Conservation (phyloP, 1,139 yeast genomes). For the Kluyveromyces sp. region DNA sequence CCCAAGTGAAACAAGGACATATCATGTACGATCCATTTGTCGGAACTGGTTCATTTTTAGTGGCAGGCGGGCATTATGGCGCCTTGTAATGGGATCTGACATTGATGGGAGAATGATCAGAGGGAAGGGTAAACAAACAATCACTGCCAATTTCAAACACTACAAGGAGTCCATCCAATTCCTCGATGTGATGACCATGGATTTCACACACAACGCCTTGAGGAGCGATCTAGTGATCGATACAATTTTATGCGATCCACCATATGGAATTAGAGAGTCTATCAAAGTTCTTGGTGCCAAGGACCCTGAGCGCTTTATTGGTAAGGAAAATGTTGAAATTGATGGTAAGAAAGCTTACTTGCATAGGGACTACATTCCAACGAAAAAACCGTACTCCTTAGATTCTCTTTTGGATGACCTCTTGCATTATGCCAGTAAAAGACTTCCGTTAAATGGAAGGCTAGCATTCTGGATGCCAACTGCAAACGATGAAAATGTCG, state of each 20-base stretch:
- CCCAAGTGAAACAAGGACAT: constrained; percentile 58
- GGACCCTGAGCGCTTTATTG: constrained; percentile 47
- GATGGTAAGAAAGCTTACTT: constrained; percentile 75
- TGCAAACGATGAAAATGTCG: constrained; percentile 74
- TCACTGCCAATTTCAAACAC: constrained; percentile 64
- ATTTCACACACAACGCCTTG: constrained; percentile 84
- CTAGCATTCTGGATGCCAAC: constrained; percentile 98
- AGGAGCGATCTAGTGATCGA: constrained; percentile 58
- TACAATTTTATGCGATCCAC: constrained; percentile 91
- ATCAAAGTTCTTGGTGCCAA: constrained; percentile 86
- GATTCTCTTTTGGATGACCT: constrained; percentile 71
- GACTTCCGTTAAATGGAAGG: constrained; percentile 69
- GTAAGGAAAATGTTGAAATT: constrained; percentile 61
- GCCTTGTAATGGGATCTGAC: constrained; percentile 83
- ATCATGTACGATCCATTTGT: constrained; percentile 89
- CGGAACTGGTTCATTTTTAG: constrained; percentile 92
- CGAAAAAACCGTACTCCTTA: constrained; percentile 84
- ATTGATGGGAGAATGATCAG: constrained; percentile 78
- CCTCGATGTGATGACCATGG: constrained; percentile 82
- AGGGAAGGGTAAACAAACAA: constrained; percentile 54
- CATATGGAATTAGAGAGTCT: constrained; percentile 96
- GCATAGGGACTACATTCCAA: constrained; percentile 79
- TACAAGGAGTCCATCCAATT: constrained; percentile 53
- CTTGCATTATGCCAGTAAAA: constrained; percentile 58
- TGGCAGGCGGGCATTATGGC: constrained; percentile 83